phyloP scores from a whole-genome alignment of 805 yeast species.

The Hanseniaspora taiwanica region DNA sequence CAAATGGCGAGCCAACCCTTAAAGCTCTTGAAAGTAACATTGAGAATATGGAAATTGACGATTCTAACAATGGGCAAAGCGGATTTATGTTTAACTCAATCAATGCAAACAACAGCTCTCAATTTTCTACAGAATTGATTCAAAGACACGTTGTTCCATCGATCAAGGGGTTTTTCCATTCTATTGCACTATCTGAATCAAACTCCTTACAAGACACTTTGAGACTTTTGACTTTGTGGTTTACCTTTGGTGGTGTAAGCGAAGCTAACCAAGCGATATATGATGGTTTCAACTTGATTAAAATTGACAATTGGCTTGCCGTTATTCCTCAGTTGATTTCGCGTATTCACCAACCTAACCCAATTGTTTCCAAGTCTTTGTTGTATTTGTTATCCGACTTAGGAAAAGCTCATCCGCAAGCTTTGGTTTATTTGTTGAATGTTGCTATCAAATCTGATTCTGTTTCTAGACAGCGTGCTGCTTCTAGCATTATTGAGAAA shows the following conservation, averaged over 20 bases:
- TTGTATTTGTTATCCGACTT: conserved; percentile 71
- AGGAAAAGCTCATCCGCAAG: conserved; percentile 95
- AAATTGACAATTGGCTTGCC: conserved; percentile 87
- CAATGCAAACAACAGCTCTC: conserved; percentile 8
- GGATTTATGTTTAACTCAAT: conserved; percentile 5
- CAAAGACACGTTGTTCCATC: conserved; percentile 92
- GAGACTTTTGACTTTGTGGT: conserved; percentile 85
- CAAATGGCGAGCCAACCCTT: conserved; percentile 11
- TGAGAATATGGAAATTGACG: conserved; percentile 16
- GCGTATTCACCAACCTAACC: conserved; percentile 90
- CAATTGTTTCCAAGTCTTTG: conserved; percentile 65
- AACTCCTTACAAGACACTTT: conserved; percentile 88
- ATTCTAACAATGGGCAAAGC: conserved; percentile 15
- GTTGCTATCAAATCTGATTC: conserved; percentile 94
- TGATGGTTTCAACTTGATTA: conserved; percentile 82
- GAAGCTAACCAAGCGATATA: conserved; percentile 85
- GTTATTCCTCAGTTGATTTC: conserved; percentile 93
- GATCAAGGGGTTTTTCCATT: conserved; percentile 87
- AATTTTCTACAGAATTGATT: conserved; percentile 40
- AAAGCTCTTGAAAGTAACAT: conserved; percentile 10
- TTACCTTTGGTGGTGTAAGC: conserved; percentile 84
- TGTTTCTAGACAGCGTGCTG: conserved; percentile 80
- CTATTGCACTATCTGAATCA: conserved; percentile 75
- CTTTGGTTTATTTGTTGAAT: conserved; percentile 85
- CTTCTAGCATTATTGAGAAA: conserved; percentile 77